Percentiles rank a stretch among this genome's conserved stretches.
These are phyloP conservation scores for Ceratocystis albifundus DNA, from an alignment of 2,329 filamentous ascomycete species.

Conservation along the genomic window DNA sequence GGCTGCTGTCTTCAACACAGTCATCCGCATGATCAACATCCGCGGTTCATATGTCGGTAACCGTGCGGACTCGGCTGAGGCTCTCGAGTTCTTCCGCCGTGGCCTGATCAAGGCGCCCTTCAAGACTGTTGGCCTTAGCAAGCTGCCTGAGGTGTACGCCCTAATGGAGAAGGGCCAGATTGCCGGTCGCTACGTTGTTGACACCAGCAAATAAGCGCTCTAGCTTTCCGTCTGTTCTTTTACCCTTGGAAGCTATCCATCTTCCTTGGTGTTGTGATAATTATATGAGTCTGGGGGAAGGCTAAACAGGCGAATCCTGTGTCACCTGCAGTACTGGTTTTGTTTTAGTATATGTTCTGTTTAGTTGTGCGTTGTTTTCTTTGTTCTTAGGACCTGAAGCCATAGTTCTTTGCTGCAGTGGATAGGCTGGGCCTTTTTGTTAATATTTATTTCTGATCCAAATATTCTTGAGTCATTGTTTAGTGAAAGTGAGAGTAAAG, in stretches of 20 bases:
- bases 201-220: constrained; percentile 49
- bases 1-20: constrained; percentile 80
- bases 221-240: not conserved
- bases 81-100: constrained; percentile 75
- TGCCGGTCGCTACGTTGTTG: constrained; percentile 68
- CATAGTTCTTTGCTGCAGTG: constrained; percentile 4
- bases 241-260: not conserved
- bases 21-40: constrained; percentile 82
- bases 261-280: not conserved
- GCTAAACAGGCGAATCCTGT: constrained; percentile 13
- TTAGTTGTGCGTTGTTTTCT: constrained; percentile 4
- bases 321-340: not conserved
- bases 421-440: constrained; percentile 4
- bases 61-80: constrained; percentile 75
- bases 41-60: constrained; percentile 91
- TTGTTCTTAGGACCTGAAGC: constrained; percentile 3
- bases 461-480: not conserved
- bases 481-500: not conserved
- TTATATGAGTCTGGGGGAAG: not conserved
- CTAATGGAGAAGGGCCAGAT: constrained; percentile 60
- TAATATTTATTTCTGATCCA: constrained; percentile 9
- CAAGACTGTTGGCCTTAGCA: constrained; percentile 70
- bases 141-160: constrained; percentile 71
- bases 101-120: constrained; percentile 78
- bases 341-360: constrained; percentile 1